Evolutionary conservation across 2,329 filamentous ascomycete genomes (phyloP).

Genomic region (Colletotrichum truncatum): DNA sequence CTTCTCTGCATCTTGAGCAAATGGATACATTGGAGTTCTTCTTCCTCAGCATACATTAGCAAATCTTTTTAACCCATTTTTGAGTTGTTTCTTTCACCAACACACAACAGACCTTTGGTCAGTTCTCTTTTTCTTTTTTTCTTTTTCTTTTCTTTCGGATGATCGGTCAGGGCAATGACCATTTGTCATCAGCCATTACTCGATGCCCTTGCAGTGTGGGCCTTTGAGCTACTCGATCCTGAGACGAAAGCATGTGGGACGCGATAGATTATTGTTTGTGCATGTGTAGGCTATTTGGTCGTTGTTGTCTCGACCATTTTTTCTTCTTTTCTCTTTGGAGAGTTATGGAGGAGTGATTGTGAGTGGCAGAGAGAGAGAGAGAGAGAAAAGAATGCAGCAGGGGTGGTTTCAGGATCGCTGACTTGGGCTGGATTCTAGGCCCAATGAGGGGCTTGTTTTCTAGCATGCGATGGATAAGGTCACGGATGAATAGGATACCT

Average conservation of each 20-base stretch:
- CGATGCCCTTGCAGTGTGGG: not conserved
- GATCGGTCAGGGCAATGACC: not conserved
- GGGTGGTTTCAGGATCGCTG: conserved; percentile 24
- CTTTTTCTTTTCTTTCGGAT: not conserved
- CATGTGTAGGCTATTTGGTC: conserved; percentile 23
- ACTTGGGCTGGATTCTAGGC: conserved; percentile 3
- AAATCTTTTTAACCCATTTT: not conserved
- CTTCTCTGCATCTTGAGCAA: conserved; percentile 21
- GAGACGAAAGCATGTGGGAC: conserved; percentile 18
- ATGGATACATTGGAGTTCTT: conserved; percentile 16
- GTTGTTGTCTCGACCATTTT: not conserved
- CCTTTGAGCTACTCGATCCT: not conserved
- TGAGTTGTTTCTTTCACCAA: not conserved
- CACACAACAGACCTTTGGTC: not conserved
- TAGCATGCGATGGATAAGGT: conserved; percentile 14
- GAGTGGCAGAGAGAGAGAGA: not conserved
- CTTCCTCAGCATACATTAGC: not conserved
- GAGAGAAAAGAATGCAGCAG: not conserved
- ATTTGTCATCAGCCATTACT: no score
- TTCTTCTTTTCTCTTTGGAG: not conserved
- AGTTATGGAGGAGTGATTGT: not conserved
- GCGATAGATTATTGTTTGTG: conserved; percentile 17
- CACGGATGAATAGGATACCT: not conserved
- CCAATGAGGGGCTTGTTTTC: not conserved
- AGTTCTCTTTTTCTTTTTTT: not conserved